These are phyloP conservation scores for Takakia lepidozioides DNA, from an alignment of 225 moss, liverwort and hornwort species.

Conservation along the genomic window DNA sequence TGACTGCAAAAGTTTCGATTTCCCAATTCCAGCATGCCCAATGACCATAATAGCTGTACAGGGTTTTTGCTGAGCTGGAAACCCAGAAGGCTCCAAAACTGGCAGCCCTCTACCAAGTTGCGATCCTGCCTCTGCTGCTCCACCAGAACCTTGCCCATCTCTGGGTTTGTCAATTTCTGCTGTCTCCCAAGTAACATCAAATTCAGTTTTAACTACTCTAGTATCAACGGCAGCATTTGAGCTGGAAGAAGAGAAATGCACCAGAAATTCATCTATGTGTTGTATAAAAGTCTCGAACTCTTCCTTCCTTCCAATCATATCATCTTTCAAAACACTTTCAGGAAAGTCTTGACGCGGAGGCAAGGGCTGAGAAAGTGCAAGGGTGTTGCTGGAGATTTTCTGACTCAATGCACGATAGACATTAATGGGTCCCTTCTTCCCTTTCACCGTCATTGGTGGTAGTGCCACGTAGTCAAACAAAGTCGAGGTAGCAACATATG, in stretches of 20 bases:
- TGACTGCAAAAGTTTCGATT: slow-evolving; percentile 37
- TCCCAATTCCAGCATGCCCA: slow-evolving; percentile 49
- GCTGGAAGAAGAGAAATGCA: slow-evolving; percentile 3
- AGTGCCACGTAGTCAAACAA: slow-evolving; percentile 22
- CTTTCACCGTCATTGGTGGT: slow-evolving; percentile 40
- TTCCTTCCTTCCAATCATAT: slow-evolving; percentile 25
- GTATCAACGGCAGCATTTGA: not conserved
- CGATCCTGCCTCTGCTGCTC: not conserved
- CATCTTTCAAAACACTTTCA: not conserved
- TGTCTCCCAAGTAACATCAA: too few species aligned
- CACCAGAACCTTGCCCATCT: too few species aligned
- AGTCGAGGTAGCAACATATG: slow-evolving; percentile 16
- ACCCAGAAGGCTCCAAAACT: not conserved
- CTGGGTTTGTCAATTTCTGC: too few species aligned
- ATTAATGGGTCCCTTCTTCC: slow-evolving; percentile 29
- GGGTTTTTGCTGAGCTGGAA: not conserved
- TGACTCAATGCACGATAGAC: slow-evolving; percentile 21
- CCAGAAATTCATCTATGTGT: slow-evolving; percentile 18
- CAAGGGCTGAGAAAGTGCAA: too few species aligned
- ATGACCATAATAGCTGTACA: slow-evolving; percentile 29
- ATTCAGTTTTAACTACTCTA: too few species aligned
- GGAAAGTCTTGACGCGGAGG: too few species aligned
- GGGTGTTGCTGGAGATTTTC: too few species aligned
- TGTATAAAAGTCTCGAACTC: slow-evolving; percentile 17
- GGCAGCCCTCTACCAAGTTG: not conserved